A percentile compares a stretch with the other conserved stretches of the same genome.
Evolutionary conservation across 495 filamentous ascomycete species (phyloP).

Genomic region (Geopyxis carbonaria): DNA sequence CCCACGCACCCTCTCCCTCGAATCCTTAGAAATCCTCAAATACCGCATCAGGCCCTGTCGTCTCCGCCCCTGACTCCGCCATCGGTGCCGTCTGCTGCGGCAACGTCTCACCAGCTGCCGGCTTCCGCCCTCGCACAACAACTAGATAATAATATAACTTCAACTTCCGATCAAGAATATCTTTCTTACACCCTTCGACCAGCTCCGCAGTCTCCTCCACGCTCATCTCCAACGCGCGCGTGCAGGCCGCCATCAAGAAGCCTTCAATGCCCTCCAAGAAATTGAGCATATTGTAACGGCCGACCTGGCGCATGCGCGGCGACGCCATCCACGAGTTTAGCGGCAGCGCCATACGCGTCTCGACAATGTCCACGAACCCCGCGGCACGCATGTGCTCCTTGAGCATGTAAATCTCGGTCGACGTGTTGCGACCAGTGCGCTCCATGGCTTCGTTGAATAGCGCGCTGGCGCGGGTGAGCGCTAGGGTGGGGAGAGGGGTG

Average conservation of each 20-base stretch:
- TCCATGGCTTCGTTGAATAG: constrained; percentile 15
- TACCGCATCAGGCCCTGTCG: too few species aligned
- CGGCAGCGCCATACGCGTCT: constrained; percentile 10
- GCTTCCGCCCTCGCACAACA: constrained; percentile 2
- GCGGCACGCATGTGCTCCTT: constrained; percentile 14
- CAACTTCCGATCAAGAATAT: constrained; percentile 16
- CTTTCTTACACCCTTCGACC: constrained; percentile 6
- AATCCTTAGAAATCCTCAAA: too few species aligned
- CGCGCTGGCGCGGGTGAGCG: constrained; percentile 8
- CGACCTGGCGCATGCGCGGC: constrained; percentile 13
- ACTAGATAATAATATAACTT: constrained; percentile 8
- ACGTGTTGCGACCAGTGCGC: constrained; percentile 5
- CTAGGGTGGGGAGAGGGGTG: constrained; percentile 11
- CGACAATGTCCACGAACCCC: constrained; percentile 18
- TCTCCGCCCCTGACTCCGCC: too few species aligned
- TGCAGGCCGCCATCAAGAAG: constrained; percentile 15
- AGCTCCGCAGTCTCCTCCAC: constrained; percentile 7
- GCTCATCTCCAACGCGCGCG: constrained; percentile 13
- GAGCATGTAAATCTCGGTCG: constrained; percentile 10
- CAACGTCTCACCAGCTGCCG: neutral
- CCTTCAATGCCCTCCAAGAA: constrained; percentile 20
- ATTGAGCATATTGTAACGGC: constrained; percentile 18
- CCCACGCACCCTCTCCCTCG: too few species aligned
- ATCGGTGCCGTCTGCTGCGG: too few species aligned
- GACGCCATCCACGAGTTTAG: constrained; percentile 16